Evolutionary conservation across 495 filamentous ascomycete species (phyloP), one percentile per base, ranked within the genome.

Genomic region (Daldinia childiae): DNA sequence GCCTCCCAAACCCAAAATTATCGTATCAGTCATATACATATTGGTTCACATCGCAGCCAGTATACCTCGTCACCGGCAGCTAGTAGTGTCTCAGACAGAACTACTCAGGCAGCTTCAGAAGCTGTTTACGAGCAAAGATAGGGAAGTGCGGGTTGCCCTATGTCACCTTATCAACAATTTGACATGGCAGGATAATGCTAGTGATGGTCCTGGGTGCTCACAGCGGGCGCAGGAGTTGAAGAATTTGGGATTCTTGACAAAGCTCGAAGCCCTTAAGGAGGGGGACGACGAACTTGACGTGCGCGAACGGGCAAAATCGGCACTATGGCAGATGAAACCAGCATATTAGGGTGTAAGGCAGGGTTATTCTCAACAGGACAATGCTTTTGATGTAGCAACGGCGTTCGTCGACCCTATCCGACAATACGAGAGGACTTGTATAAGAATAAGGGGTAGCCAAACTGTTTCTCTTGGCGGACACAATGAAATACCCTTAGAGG

Each of bases 21-120:
- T 97, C 63, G 85, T 82, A 72, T 85, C 91, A 15, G 90, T 93
- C 27, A 87, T 90, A 29, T 93, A 87, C 74, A 86, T 96, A 60
- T 82, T 98, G 58, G 89, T 93, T 43, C 93, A 98, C 80, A 88
- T 98, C 68, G 93, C 93, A 14, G 93, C 93, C 14, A 91, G 92
- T 58, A 79, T 85, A 14, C 89, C 93, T 0, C 83, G 86, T 45
- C 93, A 98, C 76, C 90, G 92, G 7, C 87, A 92, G 65, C 73
- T 87, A 5, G 80, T 89, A 0, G 82, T 88, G 12, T 79, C 87
- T 34, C 86, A 88, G 66, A 86, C 82, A 3, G 85, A 87, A 36
- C 64, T 90, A 26, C 76, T 90, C 19, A 83, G 81, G 66, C 80
- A 91, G n/a, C 81, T 99, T 24, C 86, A 90, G 29, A 85, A 85